Percentiles rank a stretch among this genome's conserved stretches.
Conservation (phyloP, 2,329 filamentous ascomycete genomes). For the Beauveria varroae region DNA sequence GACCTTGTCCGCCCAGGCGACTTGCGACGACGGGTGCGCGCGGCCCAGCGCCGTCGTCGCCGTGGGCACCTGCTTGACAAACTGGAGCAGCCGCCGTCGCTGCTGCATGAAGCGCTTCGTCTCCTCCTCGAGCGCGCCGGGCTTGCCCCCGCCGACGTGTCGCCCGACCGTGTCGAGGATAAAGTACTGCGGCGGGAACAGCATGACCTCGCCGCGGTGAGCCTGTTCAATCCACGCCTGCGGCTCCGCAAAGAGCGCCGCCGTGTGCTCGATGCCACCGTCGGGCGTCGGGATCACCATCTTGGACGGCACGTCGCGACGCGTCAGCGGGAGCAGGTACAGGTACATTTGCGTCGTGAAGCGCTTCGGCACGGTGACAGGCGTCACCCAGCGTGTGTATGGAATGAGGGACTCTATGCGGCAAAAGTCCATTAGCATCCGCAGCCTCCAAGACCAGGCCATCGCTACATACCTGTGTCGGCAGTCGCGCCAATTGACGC, state of each 20-base stretch:
- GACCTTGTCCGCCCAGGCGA: conserved; percentile 54
- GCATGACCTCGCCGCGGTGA: conserved; percentile 58
- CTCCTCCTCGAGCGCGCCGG: conserved; percentile 20
- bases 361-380: conserved; percentile 60
- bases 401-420: conserved; percentile 51
- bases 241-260: conserved; percentile 69
- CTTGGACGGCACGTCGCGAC: conserved; percentile 28
- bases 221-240: conserved; percentile 62
- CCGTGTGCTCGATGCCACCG: conserved; percentile 58
- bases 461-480: conserved; percentile 51
- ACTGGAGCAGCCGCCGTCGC: conserved; percentile 44
- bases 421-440: background rate
- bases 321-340: conserved; percentile 64
- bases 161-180: conserved; percentile 53
- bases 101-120: conserved; percentile 36
- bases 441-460: too few species aligned
- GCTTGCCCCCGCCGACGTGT: conserved; percentile 36
- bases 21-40: conserved; percentile 33
- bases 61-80: conserved; percentile 39
- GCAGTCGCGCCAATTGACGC: conserved; percentile 46
- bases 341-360: conserved; percentile 98
- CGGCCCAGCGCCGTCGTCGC: conserved; percentile 31
- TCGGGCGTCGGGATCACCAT: conserved; percentile 64
- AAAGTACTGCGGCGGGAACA: conserved; percentile 88
- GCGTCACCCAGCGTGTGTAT: conserved; percentile 91